Evolutionary conservation across 495 filamentous ascomycete genomes (phyloP), one percentile per base, ranked within the genome.

Genomic region (Durotheca rogersii): DNA sequence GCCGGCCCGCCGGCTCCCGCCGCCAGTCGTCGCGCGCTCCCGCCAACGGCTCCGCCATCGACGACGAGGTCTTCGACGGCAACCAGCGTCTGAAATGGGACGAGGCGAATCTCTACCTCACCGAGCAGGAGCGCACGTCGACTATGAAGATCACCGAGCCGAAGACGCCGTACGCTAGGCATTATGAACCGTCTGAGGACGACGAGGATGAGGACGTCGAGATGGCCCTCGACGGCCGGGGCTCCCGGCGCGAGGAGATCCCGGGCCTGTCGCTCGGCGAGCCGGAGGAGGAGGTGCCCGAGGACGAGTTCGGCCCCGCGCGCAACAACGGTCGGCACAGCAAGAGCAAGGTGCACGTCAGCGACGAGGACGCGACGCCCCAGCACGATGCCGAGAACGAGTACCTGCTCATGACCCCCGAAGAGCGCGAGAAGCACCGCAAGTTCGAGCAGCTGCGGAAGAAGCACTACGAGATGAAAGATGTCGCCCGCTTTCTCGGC

Each of bases 131-230:
- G 69, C 90, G 88, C 66, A 89, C 83, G 27, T 81, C 86, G 21
- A 97, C 92, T 35, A 97, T 97, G 94, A 97, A 97, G 77, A 97
- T 98, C 62, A 84, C 88, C 57, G 93, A 98, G 72, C 93, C 93
- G 38, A 98, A 98, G 78, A 98, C 93, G 12, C 93, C 93, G 0
- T 98, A 89, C 57, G 93, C 89, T 11, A 85, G 82, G 59, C 87
- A 87, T 52, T 96, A 96, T 62, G 90, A 98, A 61, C 90, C 90
- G 11, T 62, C 80, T 23, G 87, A 96, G 60, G 93, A 97, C 49
- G 87, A 89, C 25, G 78, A 76, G 12, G 87, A 85, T 41, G 87
- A 89, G 25, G 78, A 76, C n/a, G 87, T 85, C 43, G 86, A 83
- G 29, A 85, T 94, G 64, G 76, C 89, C 56, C 83, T 89, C 61